Evolutionary conservation across 345 rosid species (phyloP).

Genomic region (Brassica juncea): DNA sequence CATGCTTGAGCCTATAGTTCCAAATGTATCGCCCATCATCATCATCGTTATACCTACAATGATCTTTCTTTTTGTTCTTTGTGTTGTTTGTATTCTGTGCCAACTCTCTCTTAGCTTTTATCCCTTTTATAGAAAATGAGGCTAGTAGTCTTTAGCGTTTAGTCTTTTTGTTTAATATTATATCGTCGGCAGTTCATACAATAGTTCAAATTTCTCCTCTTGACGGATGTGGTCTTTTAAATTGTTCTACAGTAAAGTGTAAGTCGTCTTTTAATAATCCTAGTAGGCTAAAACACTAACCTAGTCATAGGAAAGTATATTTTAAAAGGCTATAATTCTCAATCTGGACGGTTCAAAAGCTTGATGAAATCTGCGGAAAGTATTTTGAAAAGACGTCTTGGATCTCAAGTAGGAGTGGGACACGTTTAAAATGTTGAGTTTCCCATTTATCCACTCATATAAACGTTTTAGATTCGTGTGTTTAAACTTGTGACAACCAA

Average conservation of each 20-base stretch:
- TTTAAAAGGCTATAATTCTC: neutral
- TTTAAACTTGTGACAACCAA: neutral
- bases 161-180: neutral
- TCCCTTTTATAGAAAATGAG: neutral
- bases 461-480: neutral
- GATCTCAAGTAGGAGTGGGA: neutral
- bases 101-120: neutral
- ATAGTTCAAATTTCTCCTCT: conserved; percentile 19
- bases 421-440: neutral
- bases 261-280: neutral
- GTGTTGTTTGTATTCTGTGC: neutral
- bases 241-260: neutral
- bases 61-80: neutral
- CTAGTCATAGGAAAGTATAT: neutral
- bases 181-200: conserved; percentile 24
- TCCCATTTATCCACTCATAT: neutral
- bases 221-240: neutral
- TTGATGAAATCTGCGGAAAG: neutral
- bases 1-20: conserved; percentile 29
- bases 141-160: neutral
- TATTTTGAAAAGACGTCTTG: neutral
- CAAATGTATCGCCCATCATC: conserved; percentile 34
- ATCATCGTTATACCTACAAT: conserved; percentile 3
- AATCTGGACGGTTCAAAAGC: neutral
- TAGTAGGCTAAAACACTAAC: neutral